Percentiles rank a stretch among this genome's conserved stretches.
Evolutionary conservation across 2,329 filamentous ascomycete genomes (phyloP).

Genomic region (Stagonosporopsis cucurbitacearum): DNA sequence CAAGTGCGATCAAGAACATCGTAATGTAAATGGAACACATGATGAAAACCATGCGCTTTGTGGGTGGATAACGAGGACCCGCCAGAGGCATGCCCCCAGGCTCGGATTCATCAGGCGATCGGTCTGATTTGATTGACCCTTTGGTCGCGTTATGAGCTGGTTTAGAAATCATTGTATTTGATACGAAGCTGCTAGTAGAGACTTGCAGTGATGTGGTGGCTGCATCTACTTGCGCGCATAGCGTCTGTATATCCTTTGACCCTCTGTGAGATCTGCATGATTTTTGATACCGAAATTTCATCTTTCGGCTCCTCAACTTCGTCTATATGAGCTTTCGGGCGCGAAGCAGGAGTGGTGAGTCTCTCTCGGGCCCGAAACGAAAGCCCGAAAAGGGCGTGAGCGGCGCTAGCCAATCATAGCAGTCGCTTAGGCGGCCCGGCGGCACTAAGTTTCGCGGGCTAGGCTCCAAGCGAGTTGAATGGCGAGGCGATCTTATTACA

Average conservation of each 20-base stretch:
- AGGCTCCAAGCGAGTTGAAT: neutral
- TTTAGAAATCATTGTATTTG: neutral
- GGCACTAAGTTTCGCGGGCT: no score
- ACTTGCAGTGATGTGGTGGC: neutral
- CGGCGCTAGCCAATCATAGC: neutral
- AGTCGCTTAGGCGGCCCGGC: no score
- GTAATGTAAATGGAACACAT: constrained; percentile 6
- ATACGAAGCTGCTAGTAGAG: neutral
- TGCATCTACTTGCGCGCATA: neutral
- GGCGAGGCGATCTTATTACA: neutral
- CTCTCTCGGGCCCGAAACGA: constrained; percentile 6
- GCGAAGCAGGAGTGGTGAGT: neutral
- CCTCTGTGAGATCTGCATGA: neutral
- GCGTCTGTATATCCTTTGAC: neutral
- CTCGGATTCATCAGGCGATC: neutral
- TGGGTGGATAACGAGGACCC: neutral
- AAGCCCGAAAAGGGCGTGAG: no score
- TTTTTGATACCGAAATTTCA: neutral
- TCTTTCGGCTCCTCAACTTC: neutral
- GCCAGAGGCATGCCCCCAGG: neutral
- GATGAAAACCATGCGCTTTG: neutral
- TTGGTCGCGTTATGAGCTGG: neutral
- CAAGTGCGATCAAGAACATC: constrained; percentile 10
- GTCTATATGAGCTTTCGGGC: neutral
- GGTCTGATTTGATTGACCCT: neutral